phyloP scores from a whole-genome alignment of 148 eudicot genomes.

The Rhododendron ovatum region DNA sequence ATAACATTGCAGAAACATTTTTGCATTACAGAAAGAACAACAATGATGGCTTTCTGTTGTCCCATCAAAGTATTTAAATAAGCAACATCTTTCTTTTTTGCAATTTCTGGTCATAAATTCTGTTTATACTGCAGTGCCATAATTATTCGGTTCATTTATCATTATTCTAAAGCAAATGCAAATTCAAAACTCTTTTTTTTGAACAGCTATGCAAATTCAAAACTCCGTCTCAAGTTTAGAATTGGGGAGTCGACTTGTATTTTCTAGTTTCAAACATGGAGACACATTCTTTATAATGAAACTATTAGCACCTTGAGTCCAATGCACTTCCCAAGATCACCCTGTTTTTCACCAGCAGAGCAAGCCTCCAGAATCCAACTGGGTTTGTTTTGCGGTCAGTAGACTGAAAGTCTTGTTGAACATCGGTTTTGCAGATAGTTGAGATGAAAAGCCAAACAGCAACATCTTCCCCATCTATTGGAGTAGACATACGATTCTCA shows the following conservation, averaged over 20 bases:
- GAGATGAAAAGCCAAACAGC: constrained; percentile 69
- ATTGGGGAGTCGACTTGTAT: not conserved
- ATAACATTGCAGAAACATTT: not conserved
- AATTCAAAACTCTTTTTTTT: not conserved
- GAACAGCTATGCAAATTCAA: not conserved
- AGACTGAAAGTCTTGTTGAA: constrained; percentile 28
- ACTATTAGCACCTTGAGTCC: constrained; percentile 55
- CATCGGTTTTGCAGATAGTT: constrained; percentile 32
- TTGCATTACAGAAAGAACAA: not conserved
- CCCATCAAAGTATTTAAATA: not conserved
- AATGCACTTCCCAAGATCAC: constrained; percentile 58
- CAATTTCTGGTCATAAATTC: not conserved
- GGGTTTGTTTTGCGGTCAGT: constrained; percentile 22
- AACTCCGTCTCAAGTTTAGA: not conserved
- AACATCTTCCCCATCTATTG: constrained; percentile 42
- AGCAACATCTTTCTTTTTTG: not conserved
- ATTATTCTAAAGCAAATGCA: not conserved
- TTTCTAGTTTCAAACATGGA: not conserved
- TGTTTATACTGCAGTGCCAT: not conserved
- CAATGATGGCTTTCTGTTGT: not conserved
- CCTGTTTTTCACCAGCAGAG: constrained; percentile 51
- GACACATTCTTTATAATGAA: not conserved
- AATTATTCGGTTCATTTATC: no score
- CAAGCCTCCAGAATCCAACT: constrained; percentile 71
- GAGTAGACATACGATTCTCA: constrained; percentile 16